Conservation (phyloP, 441 rosid genomes). For the Croton setiger region DNA sequence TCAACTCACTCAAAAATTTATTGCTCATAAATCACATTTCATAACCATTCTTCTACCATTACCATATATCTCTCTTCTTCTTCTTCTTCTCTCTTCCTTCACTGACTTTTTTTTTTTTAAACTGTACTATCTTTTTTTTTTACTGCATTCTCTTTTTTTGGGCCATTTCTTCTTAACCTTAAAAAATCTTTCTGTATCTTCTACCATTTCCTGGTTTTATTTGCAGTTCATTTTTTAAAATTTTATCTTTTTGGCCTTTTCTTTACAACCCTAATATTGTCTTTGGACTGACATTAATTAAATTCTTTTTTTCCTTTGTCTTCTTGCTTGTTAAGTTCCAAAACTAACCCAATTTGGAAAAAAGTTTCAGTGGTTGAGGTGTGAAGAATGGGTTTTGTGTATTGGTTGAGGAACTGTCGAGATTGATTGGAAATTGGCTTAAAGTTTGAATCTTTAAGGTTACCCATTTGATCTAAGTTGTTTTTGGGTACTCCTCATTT, state of each 20-base stretch:
- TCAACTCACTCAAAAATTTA: constrained; percentile 21
- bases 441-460: constrained; percentile 23
- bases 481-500: constrained; percentile 14
- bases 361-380: constrained; percentile 22
- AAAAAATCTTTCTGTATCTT: constrained; percentile 10
- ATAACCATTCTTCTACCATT: too few relatives aligned
- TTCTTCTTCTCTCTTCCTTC: constrained; percentile 10
- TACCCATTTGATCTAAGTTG: constrained; percentile 31
- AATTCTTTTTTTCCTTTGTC: neutral
- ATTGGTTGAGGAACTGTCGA: constrained; percentile 10
- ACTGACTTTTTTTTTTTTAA: neutral
- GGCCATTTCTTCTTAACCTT: constrained; percentile 13
- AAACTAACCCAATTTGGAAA: neutral
- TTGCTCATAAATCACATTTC: constrained; percentile 13
- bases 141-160: neutral
- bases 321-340: neutral
- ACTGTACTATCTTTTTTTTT: neutral
- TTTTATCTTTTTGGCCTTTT: constrained; percentile 1
- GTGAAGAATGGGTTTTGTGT: constrained; percentile 13
- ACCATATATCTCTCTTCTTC: too few relatives aligned
- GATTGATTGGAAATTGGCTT: constrained; percentile 17
- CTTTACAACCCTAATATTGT: constrained; percentile 9
- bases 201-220: constrained; percentile 12
- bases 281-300: constrained; percentile 1
- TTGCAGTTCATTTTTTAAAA: neutral